Evolutionary conservation across 2,329 filamentous ascomycete genomes (phyloP), one percentile per base, ranked within the genome.

Genomic region (Microcyclosporella mali): DNA sequence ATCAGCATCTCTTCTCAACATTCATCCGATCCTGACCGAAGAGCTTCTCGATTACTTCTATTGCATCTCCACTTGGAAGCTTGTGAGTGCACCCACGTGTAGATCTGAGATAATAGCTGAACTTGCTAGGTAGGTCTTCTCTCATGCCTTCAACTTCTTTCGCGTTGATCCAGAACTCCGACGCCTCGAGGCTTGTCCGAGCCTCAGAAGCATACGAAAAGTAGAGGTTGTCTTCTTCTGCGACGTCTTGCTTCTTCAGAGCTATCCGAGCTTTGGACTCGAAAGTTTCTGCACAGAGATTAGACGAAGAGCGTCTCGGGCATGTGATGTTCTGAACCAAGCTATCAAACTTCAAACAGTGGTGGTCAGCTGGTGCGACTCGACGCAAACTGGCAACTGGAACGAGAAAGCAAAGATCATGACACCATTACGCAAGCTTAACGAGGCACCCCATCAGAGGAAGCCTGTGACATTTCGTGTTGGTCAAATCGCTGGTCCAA

Each of bases 111-210:
- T 25, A 9, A 25, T 25, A 6, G 4, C 9, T 25, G 9, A 25
- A 33, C 33, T 21, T 38, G 21, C 36, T 17, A 38, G 4, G 21
- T 25, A 25, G 21, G 9, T 63, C 27, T 57, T 63, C 47, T 54
- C 50, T 37, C 62, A 64, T 36, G 59, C 61, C 33, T 65, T 64
- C 53, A 63, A 63, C 40, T 64, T 62, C 53, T 63, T 62, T 41
- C 58, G 61, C 33, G 50, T 58, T 17, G 61, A 65, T 44, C 58
- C 60, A 3, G 50, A 60, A 10, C 50, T 63, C 3, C 41, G 46
- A n/a, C 47, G 52, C 7, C 48, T 63, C 9, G 57, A 57, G 14
- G 39, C 41, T 3, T 51, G 45, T 14, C 40, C 48, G 9, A 40
- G 40, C 3, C 50, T 63, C 4, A 15, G 32, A 10, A 39, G 43